A percentile compares a stretch with the other conserved stretches of the same genome.
Evolutionary conservation across 257 asterid genomes (phyloP).

Genomic region (Sherardia arvensis): DNA sequence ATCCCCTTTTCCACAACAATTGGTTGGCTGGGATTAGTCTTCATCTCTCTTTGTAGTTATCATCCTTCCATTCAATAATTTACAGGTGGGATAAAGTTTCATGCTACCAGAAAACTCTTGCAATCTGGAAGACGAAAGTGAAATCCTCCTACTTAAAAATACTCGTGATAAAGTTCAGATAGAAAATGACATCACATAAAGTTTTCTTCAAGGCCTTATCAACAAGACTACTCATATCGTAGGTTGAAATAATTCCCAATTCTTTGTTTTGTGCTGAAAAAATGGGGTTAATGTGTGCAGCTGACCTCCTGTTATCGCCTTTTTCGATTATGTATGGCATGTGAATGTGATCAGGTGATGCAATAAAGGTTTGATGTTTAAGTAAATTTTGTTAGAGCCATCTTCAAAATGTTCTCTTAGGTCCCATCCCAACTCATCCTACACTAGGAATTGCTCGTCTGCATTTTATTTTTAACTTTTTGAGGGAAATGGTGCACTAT

Average conservation of each 20-base stretch:
- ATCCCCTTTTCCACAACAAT: not conserved
- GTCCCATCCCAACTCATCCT: slow-evolving; percentile 6
- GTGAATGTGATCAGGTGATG: not conserved
- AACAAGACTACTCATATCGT: not conserved
- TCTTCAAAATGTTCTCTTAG: not conserved
- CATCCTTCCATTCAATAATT: slow-evolving; percentile 5
- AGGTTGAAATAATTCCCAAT: not conserved
- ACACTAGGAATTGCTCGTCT: slow-evolving; percentile 1
- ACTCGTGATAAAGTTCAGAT: not conserved
- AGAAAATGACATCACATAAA: not conserved
- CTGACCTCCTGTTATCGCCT: not conserved
- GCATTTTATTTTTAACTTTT: not conserved
- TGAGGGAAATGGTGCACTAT: slow-evolving; percentile 1
- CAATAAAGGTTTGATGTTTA: not conserved
- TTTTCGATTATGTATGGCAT: not conserved
- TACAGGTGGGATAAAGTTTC: not conserved
- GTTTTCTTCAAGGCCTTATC: not conserved
- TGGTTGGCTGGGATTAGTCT: slow-evolving; percentile 10
- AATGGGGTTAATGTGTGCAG: not conserved
- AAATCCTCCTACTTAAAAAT: not conserved
- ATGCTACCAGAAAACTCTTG: not conserved
- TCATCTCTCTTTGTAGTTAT: slow-evolving; percentile 3
- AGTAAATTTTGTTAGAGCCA: not conserved
- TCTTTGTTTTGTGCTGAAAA: not conserved
- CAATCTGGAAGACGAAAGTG: not conserved